Evolutionary conservation across 1,284 basidiomycete species (phyloP), one percentile per base, ranked within the genome.

Genomic region (Neonothopanus nambi): DNA sequence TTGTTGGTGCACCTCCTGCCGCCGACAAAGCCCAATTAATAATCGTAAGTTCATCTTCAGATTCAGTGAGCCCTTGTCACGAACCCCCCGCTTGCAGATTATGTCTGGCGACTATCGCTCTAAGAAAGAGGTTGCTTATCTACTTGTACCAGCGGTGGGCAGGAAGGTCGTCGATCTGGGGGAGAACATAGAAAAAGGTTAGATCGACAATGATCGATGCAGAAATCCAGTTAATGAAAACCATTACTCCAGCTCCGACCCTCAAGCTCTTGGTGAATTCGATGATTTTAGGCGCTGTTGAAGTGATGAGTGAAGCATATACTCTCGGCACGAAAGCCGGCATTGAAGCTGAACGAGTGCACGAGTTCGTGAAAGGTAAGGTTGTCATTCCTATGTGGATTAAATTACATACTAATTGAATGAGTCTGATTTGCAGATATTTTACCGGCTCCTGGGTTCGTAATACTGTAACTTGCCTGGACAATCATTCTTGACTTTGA

Each of bases 251-350:
- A 82, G 91, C 89, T 2, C 81, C 84, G 26, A 87, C 84, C 6
- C 84, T 93, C 73, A 95, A 95, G 70, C 76, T 91, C 52, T 85
- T 92, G 43, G 87, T 86, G 11, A 90, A 90, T 60, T 82, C 85
- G 0, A 70, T 89, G 69, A 82, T 89, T 51, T 68, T 89, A 40
- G 84, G 85, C 9, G 74, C 80, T 42, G 76, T 94, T 51, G 93
- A 95, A 66, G 75, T 95, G 33, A 75, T 95, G 18, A 82, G 87
- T 0, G 93, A 95, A 71, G 78, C 81, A 35, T 85, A 90, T 66
- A 95, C 93, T 3, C 78, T 95, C 15, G 87, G 87, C 2, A 90
- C 93, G 64, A 93, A 93, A 68, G 79, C 89, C 0, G 93, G 92
- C 15, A 87, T 95, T 18, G 87, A 84, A 3, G 74, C 84, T 2